Evolutionary conservation across 495 filamentous ascomycete species (phyloP).

Genomic region (Penicillium cataractarum): DNA sequence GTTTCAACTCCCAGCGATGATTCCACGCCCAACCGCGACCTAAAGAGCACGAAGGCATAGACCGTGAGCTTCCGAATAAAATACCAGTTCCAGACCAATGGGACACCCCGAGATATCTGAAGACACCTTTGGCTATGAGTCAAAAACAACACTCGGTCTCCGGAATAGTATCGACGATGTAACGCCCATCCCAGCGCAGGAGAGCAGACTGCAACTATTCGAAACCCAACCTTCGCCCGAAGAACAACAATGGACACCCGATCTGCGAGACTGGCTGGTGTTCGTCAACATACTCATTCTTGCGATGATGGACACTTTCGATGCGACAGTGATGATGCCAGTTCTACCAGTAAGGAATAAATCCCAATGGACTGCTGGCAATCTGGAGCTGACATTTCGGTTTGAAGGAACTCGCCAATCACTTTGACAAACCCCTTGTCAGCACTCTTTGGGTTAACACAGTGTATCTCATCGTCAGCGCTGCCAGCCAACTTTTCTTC

Average conservation of each 20-base stretch:
- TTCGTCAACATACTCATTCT: constrained; percentile 38
- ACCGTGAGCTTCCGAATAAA: not conserved
- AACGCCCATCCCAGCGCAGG: constrained; percentile 17
- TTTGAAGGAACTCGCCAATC: constrained; percentile 32
- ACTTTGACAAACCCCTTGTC: constrained; percentile 32
- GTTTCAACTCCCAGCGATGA: not conserved
- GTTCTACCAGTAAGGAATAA: constrained; percentile 27
- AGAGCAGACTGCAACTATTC: constrained; percentile 30
- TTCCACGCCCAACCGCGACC: not conserved
- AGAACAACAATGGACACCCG: constrained; percentile 27
- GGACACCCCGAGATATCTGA: constrained; percentile 13
- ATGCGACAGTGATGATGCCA: constrained; percentile 41
- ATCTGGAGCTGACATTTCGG: constrained; percentile 7
- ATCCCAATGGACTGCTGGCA: not conserved
- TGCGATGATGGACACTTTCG: constrained; percentile 46
- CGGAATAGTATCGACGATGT: constrained; percentile 25
- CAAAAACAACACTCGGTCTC: constrained; percentile 21
- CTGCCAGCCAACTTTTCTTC: constrained; percentile 43
- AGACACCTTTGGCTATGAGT: constrained; percentile 24
- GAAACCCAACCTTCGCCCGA: constrained; percentile 15
- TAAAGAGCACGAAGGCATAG: not conserved
- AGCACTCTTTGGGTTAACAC: constrained; percentile 47
- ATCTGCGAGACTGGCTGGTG: constrained; percentile 39
- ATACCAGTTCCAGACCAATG: constrained; percentile 17
- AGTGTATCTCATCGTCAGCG: constrained; percentile 42